Percentiles rank a stretch among this genome's conserved stretches.
phyloP scores from a whole-genome alignment of 805 yeast genomes.

The Brettanomyces anomalus region DNA sequence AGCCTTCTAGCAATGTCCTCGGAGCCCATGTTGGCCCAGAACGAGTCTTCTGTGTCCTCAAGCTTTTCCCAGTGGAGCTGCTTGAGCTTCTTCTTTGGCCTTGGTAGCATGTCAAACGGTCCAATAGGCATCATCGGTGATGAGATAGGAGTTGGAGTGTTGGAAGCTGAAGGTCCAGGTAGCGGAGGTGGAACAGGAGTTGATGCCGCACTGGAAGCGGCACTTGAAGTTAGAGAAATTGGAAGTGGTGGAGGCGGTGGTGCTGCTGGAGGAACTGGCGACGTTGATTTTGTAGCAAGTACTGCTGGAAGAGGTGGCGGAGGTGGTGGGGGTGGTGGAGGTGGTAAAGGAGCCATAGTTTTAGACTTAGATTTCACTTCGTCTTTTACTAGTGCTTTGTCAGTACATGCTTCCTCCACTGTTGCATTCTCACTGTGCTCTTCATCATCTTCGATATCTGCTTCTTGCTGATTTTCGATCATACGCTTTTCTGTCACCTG shows the following conservation, averaged over 20 bases:
- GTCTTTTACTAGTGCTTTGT: no score
- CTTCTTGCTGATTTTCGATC: no score
- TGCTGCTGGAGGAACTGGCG: constrained; percentile 13
- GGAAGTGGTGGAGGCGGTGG: constrained; percentile 26
- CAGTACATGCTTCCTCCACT: no score
- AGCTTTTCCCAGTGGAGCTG: constrained; percentile 97
- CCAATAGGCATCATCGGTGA: constrained; percentile 21
- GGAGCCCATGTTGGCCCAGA: constrained; percentile 70
- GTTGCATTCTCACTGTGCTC: no score
- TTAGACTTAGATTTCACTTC: no score
- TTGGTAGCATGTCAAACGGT: constrained; percentile 43
- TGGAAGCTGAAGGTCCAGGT: constrained; percentile 14
- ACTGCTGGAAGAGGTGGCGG: constrained; percentile 24
- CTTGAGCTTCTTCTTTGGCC: constrained; percentile 73
- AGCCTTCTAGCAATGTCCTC: constrained; percentile 53
- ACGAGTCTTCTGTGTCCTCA: constrained; percentile 74
- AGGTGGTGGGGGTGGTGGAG: constrained; percentile 25
- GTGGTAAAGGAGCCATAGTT: background rate
- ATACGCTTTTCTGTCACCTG: no score
- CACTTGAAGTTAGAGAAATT: constrained; percentile 1
- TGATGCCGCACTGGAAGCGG: constrained; percentile 11
- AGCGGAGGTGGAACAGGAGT: constrained; percentile 25
- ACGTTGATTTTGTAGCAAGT: constrained; percentile 12
- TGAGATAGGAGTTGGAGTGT: constrained; percentile 1
- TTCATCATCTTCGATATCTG: no score